Percentiles rank a stretch among this genome's conserved stretches.
Conservation (phyloP, 768 basidiomycete species). For the Cystofilobasidium capitatum region DNA sequence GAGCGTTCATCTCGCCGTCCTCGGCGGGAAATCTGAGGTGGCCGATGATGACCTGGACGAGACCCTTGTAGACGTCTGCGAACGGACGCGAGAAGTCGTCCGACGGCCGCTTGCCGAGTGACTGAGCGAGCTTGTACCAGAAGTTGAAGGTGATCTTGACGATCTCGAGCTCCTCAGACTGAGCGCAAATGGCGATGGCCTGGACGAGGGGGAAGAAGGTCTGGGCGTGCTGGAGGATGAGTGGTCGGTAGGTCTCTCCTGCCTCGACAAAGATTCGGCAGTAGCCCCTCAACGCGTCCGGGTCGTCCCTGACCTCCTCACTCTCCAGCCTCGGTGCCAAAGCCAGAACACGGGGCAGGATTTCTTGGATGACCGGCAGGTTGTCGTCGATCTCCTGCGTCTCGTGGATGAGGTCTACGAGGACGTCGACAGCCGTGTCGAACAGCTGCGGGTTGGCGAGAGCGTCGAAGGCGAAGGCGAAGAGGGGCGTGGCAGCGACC, state of each 20-base stretch:
- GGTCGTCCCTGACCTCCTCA: conserved; percentile 56
- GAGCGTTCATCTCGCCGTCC: conserved; percentile 52
- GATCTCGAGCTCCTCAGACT: conserved; percentile 81
- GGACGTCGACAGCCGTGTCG: conserved; percentile 79
- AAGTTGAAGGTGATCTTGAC: conserved; percentile 96
- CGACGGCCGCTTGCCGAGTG: conserved; percentile 63
- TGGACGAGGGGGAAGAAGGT: conserved; percentile 92
- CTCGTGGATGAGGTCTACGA: conserved; percentile 93
- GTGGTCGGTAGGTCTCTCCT: conserved; percentile 84
- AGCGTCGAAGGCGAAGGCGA: conserved; percentile 72
- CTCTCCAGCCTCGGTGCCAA: conserved; percentile 53
- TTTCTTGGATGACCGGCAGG: conserved; percentile 73
- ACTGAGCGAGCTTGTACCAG: conserved; percentile 94
- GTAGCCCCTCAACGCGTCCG: conserved; percentile 78
- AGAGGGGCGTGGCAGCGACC: conserved; percentile 67
- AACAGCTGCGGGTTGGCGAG: conserved; percentile 77
- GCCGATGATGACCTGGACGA: conserved; percentile 74
- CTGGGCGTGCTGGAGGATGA: conserved; percentile 79
- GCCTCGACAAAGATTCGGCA: conserved; percentile 94
- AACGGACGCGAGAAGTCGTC: conserved; percentile 53
- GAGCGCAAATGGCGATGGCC: conserved; percentile 85
- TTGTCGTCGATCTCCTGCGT: conserved; percentile 96
- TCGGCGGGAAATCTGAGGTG: conserved; percentile 89
- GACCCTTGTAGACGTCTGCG: conserved; percentile 66
- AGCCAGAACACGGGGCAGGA: conserved; percentile 75